These are phyloP conservation scores for Wickerhamomyces sp. DNA, from an alignment of 1,139 yeast genomes.

Conservation along the genomic window DNA sequence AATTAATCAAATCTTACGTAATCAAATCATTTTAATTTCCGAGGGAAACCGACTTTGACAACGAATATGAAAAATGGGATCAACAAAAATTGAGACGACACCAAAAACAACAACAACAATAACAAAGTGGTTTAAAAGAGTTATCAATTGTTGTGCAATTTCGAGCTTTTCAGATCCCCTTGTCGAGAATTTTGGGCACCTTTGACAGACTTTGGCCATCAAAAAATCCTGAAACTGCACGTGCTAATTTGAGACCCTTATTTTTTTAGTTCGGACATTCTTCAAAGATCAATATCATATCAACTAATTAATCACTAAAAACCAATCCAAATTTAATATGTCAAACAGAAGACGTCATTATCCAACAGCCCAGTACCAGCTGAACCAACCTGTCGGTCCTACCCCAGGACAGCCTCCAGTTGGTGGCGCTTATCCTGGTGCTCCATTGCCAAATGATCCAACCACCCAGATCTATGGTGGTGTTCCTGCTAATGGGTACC, in stretches of 20 bases:
- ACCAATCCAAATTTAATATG: too few species aligned
- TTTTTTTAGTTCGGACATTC: too few species aligned
- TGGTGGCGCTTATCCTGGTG: slow-evolving; percentile 6
- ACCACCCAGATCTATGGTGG: slow-evolving; percentile 6
- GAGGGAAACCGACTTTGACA: background rate
- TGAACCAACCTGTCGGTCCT: slow-evolving; percentile 3
- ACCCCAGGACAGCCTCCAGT: slow-evolving; percentile 3
- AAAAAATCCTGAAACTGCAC: background rate
- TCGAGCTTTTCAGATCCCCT: too few species aligned
- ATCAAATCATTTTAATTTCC: background rate
- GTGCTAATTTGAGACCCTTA: too few species aligned
- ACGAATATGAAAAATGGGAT: background rate
- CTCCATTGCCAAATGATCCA: slow-evolving; percentile 4
- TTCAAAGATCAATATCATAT: too few species aligned
- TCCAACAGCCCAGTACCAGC: slow-evolving; percentile 34
- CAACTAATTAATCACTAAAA: too few species aligned
- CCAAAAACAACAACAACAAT: background rate
- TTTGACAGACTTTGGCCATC: background rate
- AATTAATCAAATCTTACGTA: background rate
- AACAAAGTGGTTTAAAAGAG: background rate
- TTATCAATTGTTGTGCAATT: background rate
- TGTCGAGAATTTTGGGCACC: too few species aligned
- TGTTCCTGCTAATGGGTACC: slow-evolving; percentile 25
- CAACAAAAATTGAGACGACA: slow-evolving; percentile 1
- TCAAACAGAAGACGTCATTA: slow-evolving; percentile 37